These are phyloP conservation scores for Colletotrichum tabaci DNA, from an alignment of 2,329 filamentous ascomycete species.

Conservation along the genomic window DNA sequence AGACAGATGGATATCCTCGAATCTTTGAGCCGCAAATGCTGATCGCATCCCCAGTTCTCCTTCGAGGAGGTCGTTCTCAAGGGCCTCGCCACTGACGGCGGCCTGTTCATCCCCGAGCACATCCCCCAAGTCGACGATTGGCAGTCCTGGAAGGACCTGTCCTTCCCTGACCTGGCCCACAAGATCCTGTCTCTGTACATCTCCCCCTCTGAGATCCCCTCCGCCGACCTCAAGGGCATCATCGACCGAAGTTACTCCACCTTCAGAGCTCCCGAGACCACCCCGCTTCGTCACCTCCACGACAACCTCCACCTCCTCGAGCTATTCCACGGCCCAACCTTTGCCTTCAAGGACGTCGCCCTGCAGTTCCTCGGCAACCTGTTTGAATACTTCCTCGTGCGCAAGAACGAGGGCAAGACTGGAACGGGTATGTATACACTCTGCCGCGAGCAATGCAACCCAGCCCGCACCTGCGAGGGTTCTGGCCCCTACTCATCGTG, in stretches of 20 bases:
- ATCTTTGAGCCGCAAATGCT: constrained; percentile 15
- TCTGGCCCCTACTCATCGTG: background rate
- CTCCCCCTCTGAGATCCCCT: constrained; percentile 84
- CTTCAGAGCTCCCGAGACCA: constrained; percentile 85
- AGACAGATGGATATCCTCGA: constrained; percentile 1
- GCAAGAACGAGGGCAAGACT: constrained; percentile 79
- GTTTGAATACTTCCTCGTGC: constrained; percentile 88
- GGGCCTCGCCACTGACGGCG: constrained; percentile 87
- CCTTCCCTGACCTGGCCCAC: constrained; percentile 86
- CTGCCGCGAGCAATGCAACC: constrained; percentile 1
- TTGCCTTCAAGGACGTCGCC: constrained; percentile 93
- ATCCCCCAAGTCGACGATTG: constrained; percentile 78
- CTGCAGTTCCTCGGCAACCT: constrained; percentile 97
- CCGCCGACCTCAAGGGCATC: constrained; percentile 84
- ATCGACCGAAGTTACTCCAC: constrained; percentile 90
- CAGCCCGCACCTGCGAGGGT: background rate
- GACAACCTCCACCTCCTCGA: constrained; percentile 89
- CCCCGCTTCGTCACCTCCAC: constrained; percentile 84
- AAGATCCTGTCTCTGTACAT: constrained; percentile 92
- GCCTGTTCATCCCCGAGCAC: constrained; percentile 89
- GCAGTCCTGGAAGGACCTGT: constrained; percentile 83
- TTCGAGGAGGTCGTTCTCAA: constrained; percentile 95
- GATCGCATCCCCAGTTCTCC: constrained; percentile 72
- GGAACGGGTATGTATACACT: constrained; percentile 64
- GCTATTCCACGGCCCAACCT: constrained; percentile 96